Evolutionary conservation across 2,329 filamentous ascomycete genomes (phyloP), one percentile per base, ranked within the genome.

Genomic region (Endoconidiophora laricicola): DNA sequence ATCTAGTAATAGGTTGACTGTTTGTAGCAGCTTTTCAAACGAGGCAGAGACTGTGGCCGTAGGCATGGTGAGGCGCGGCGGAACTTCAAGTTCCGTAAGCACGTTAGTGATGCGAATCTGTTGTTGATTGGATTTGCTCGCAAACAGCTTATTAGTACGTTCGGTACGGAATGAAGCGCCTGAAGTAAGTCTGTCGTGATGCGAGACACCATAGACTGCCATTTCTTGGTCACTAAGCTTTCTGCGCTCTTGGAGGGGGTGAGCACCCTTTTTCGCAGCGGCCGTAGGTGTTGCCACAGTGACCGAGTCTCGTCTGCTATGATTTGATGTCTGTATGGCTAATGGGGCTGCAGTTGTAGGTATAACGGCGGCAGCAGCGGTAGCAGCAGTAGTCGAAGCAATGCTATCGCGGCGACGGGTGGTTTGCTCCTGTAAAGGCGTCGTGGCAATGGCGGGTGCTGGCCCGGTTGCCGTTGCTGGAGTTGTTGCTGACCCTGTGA

Each of bases 81-180:
- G 76, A 40, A 91, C 75, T 40, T 83, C 80, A 5, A 90, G 68
- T 62, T 87, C 81, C 40, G 71, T 72, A 22, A 91, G 74, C 3
- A 79, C 79, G 49, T 81, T 81, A 12, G 72, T 78, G 55, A 91
- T 87, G 55, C 84, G 83, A 54, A 78, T 65, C 56, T 85, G 84
- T 61, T 88, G 83, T 54, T 83, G 76, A 49, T 81, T 77, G 14
- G 76, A 82, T 66, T 88, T 88, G 55, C 82, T 82, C 37, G 79
- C 78, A 50, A 86, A 81, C 22, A 86, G 75, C 63, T 87, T 87
- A 57, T 81, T 80, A 52, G 90, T 76, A 62, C 78, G 81, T 58
- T 90, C 84, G 24, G 86, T 86, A 10, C 90, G 84, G 72, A 96
- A 96, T 12, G 85, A 82, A 36, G 94, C 85, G 5, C 91, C 90